Base-by-base conservation (phyloP, 768 basidiomycete species). In the Hortiboletus flavorubellus region DNA sequence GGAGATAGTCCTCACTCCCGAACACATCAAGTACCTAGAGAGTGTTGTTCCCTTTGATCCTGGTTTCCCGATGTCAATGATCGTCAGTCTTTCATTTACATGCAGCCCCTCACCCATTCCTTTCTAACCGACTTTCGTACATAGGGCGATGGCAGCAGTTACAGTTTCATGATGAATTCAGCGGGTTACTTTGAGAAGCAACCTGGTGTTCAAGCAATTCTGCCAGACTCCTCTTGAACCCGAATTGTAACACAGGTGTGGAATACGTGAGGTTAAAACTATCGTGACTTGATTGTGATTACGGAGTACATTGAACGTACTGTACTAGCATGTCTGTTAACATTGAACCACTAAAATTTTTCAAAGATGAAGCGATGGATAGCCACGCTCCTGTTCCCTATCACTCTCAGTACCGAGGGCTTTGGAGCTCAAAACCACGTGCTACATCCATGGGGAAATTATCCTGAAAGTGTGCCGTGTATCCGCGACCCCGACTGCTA, bases 1-100 rank as follows among this genome's bases (percentile, higher is more conserved):
- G n/a, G 68, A 72, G 29, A 72, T 80, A 37, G 54, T 60, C 2
- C 73, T 79, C 49, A 63, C 71, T 2, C 59, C 63, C 0, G 72
- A 74, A 45, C 79, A 79, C 41, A 72, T 78, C 49, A 61, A 64
- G 42, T 67, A 62, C 37, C 54, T 80, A 26, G 79, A 80, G 39
- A 59, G 65, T 14, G 51, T 68, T 10, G 0, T 68, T n/a, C 71
- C 74, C 0, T 76, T 77, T 53, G 71, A 75, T 34, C 51, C 51
- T 21, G 78, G 77, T 16, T 79, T 79, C 65, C 77, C 76, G 0
- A 38, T 53, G 37, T 49, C 37, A 6, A 29, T 71, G 46, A 59
- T 75, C 14, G 73, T 77, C 43, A 63, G 75, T 67, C 26, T 9
- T 49, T 43, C 44, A 29, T 47, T 11, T 15, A 18, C 31, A 14